Base-by-base conservation (phyloP, 164 flowering plant genomes). In the Chloranthus sessilifolius region DNA sequence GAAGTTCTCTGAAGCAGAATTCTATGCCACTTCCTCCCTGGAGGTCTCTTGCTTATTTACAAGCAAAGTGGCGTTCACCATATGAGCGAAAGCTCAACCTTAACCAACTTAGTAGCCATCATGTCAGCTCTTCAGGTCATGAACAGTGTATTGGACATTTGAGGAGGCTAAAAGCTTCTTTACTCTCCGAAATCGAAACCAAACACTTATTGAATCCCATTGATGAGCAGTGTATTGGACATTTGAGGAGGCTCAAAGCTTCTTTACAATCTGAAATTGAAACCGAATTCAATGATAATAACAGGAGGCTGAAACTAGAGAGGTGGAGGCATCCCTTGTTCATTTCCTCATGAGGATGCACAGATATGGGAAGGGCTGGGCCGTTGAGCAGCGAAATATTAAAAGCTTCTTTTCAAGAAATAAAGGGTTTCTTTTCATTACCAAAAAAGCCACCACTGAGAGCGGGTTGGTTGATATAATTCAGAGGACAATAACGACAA, bases 21-120 rank as follows among this genome's bases (percentile, higher is more conserved):
- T 87, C 95, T 12, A 90, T 90, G 98, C 98, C 95, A 39, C 72
- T 90, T 39, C 98, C 96, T 45, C 98, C 98, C 3, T 90, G 96
- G 96, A 79, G 98, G 62, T 87, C 98, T 10, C 75, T 87, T 10
- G 83, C 88, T 28, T 90, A 90, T 61, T 54, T 87, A 70, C 88
- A 87, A 68, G 78, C 91, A 0, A 90, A 90, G 55, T 90, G 98
- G 98, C 73, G 74, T 7, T 84, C 98, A 10, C 64, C 85, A 0
- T 76, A 72, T 66, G 63, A 74, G 60, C 73, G 96, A 55, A 55
- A 55, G 29, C 20, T 67, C 3, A 23, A 25, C 33, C 73, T 67
- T 11, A 78, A 69, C 27, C 69, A 55, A 25, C 27, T 42, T 48
- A 57, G 27, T 35, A 30, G 21, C 5, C 36, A n/a, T 1, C 39